Percentiles rank a stretch among this genome's conserved stretches.
Evolutionary conservation across 148 eudicot species (phyloP).

Genomic region (Agrostemma githago): DNA sequence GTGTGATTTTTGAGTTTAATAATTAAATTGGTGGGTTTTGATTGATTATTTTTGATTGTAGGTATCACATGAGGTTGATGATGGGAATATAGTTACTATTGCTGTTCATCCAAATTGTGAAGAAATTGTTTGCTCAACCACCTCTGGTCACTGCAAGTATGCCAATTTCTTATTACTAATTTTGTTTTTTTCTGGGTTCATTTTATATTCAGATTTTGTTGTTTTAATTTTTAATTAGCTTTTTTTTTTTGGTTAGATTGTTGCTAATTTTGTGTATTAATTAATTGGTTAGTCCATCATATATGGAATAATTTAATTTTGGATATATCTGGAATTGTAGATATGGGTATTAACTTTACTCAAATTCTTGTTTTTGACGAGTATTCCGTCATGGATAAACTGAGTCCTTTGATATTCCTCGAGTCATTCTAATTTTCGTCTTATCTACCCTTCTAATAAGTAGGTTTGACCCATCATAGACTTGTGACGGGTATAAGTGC

Average conservation of each 20-base stretch:
- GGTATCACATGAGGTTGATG: slow-evolving; percentile 58
- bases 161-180: neutral
- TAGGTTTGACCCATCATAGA: too few relatives aligned
- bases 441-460: too few relatives aligned
- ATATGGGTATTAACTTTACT: neutral
- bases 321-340: too few relatives aligned
- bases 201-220: neutral
- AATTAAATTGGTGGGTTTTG: neutral
- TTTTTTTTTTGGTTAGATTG: neutral
- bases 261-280: neutral
- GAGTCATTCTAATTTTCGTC: too few relatives aligned
- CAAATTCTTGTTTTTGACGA: too few relatives aligned
- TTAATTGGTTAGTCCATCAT: neutral
- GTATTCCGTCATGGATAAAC: too few relatives aligned
- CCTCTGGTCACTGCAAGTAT: slow-evolving; percentile 74
- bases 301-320: neutral
- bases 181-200: neutral
- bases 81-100: slow-evolving; percentile 53
- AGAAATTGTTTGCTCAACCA: slow-evolving; percentile 70
- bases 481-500: too few relatives aligned
- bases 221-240: neutral
- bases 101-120: slow-evolving; percentile 90
- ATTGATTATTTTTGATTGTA: slow-evolving; percentile 9
- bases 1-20: neutral
- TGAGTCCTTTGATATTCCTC: too few relatives aligned